Percentiles rank a stretch among this genome's conserved stretches.
Evolutionary conservation across 2,329 filamentous ascomycete genomes (phyloP).

Genomic region (Arthrinium phaeospermum): DNA sequence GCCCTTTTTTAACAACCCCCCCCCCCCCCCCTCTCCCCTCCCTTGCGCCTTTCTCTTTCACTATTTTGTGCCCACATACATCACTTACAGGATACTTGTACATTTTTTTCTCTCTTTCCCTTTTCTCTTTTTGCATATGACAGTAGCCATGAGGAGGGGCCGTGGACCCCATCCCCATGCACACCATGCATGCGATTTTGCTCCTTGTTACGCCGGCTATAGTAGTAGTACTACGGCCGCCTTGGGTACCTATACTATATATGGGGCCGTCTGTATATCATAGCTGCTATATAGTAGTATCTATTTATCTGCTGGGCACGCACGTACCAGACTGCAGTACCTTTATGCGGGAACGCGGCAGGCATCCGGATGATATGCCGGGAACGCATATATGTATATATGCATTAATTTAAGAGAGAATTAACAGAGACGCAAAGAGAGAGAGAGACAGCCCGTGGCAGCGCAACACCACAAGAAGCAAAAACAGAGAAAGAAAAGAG

Average conservation of each 20-base stretch:
- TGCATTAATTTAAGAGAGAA: neutral
- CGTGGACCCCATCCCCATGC: neutral
- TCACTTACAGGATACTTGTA: neutral
- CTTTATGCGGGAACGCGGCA: slow-evolving; percentile 2
- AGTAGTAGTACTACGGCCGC: neutral
- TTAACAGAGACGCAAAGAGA: neutral
- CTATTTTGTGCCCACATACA: neutral
- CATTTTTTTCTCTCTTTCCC: neutral
- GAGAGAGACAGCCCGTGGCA: neutral
- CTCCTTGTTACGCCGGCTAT: neutral
- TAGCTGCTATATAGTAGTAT: too few relatives aligned
- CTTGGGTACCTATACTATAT: neutral
- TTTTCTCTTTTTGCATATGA: slow-evolving; percentile 2
- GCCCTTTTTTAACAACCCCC: neutral
- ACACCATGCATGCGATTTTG: neutral
- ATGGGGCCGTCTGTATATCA: neutral
- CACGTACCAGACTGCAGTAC: neutral
- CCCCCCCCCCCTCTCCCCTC: neutral
- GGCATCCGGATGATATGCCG: neutral
- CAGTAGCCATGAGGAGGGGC: neutral
- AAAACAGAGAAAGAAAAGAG: neutral
- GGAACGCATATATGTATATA: slow-evolving; percentile 4
- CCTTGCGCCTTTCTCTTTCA: neutral
- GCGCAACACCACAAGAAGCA: neutral
- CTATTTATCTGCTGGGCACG: too few relatives aligned